Conservation (phyloP, 1,284 basidiomycete species). For the Rhodotorula sp. region DNA sequence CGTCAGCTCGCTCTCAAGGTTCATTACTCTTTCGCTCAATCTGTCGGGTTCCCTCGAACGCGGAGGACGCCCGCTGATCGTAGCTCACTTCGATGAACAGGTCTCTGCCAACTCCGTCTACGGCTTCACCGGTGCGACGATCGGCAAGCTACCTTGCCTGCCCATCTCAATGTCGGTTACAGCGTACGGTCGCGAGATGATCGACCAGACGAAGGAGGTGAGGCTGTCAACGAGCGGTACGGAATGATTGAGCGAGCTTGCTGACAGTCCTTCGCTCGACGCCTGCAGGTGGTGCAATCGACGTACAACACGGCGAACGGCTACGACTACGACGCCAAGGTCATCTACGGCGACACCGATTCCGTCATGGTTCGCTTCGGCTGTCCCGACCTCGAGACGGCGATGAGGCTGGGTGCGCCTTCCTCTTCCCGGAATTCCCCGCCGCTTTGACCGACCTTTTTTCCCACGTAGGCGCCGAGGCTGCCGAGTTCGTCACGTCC, state of each 20-base stretch:
- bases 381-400: conserved; percentile 73
- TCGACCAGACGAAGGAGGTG: conserved; percentile 86
- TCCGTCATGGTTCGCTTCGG: conserved; percentile 97
- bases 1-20: conserved; percentile 91
- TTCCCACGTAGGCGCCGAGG: conserved; percentile 71
- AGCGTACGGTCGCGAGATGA: conserved; percentile 94
- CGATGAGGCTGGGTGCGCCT: conserved; percentile 80
- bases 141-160: conserved; percentile 90
- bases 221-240: conserved; percentile 22
- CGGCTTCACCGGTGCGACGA: conserved; percentile 91
- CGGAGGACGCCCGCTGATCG: background rate
- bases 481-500: conserved; percentile 84
- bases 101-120: conserved; percentile 97
- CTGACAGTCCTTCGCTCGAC: background rate
- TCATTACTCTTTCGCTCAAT: conserved; percentile 18
- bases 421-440: background rate
- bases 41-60: too few species aligned
- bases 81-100: conserved; percentile 51
- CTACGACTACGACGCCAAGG: conserved; percentile 76
- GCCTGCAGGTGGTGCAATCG: conserved; percentile 74
- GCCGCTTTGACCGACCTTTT: background rate
- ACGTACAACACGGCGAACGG: conserved; percentile 84
- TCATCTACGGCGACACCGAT: conserved; percentile 96
- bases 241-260: too few species aligned
- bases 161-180: conserved; percentile 90